Percentiles rank a stretch among this genome's conserved stretches.
Conservation (phyloP, 1,284 basidiomycete genomes). For the Kwoniella shivajii region DNA sequence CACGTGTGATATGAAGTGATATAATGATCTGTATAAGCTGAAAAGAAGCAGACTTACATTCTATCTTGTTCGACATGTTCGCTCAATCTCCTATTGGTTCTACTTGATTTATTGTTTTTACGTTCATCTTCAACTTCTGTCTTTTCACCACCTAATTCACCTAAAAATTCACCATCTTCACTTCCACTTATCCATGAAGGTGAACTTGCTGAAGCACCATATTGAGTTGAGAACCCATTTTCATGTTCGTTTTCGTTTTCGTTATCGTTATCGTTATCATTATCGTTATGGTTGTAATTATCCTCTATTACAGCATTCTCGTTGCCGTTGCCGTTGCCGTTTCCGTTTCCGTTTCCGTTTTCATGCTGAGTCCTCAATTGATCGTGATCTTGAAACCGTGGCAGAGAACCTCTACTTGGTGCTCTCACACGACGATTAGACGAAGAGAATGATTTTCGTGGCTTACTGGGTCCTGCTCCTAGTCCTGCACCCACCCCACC, state of each 20-base stretch:
- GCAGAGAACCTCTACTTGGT: constrained; percentile 8
- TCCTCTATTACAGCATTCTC: not conserved
- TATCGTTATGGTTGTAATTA: too few relatives aligned
- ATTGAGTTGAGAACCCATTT: constrained; percentile 27
- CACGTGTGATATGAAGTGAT: too few relatives aligned
- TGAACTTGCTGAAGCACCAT: constrained; percentile 39
- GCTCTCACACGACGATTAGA: not conserved
- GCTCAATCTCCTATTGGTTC: constrained; percentile 4
- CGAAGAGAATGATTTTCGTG: constrained; percentile 3
- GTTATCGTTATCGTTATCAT: not conserved
- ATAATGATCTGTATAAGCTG: not conserved
- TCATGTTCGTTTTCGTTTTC: constrained; percentile 3
- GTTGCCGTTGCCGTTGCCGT: not conserved
- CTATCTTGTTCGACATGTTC: constrained; percentile 4
- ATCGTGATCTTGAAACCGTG: not conserved
- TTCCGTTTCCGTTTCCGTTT: not conserved
- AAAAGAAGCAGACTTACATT: not conserved
- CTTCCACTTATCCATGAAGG: constrained; percentile 26
- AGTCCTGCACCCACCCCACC: not conserved
- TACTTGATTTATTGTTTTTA: constrained; percentile 7
- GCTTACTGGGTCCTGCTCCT: not conserved
- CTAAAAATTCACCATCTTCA: constrained; percentile 34
- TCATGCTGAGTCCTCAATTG: not conserved
- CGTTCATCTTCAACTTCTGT: constrained; percentile 19
- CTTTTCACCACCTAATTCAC: constrained; percentile 18